phyloP scores from a whole-genome alignment of 805 yeast genomes.

The Sungouiozyma intestinalis region DNA sequence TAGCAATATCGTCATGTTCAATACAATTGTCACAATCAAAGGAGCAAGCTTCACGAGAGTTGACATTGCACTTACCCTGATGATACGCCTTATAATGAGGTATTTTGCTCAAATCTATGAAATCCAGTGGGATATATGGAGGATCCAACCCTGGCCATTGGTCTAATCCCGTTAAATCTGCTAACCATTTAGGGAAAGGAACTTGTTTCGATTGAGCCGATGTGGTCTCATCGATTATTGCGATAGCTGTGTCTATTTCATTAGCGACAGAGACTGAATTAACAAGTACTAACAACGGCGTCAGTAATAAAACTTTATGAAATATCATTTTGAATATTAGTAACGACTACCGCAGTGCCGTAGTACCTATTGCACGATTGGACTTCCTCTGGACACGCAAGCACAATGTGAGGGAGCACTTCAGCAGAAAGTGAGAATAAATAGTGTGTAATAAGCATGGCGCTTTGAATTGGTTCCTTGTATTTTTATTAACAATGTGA shows the following conservation, averaged over 20 bases:
- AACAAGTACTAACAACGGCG: background rate
- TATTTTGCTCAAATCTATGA: slow-evolving; percentile 45
- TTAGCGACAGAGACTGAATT: background rate
- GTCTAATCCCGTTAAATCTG: slow-evolving; percentile 57
- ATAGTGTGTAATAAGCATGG: too few species aligned
- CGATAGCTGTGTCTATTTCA: background rate
- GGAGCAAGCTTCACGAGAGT: slow-evolving; percentile 50
- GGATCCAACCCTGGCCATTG: slow-evolving; percentile 85
- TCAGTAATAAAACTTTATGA: background rate
- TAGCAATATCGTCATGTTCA: slow-evolving; percentile 60
- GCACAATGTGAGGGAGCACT: too few species aligned
- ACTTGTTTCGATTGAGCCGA: slow-evolving; percentile 14
- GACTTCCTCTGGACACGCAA: too few species aligned
- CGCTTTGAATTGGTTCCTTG: background rate
- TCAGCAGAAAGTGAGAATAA: background rate
- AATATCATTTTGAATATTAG: background rate
- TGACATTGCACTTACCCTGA: slow-evolving; percentile 50
- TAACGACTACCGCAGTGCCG: too few species aligned
- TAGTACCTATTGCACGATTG: too few species aligned
- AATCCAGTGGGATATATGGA: slow-evolving; percentile 75
- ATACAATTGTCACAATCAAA: slow-evolving; percentile 81
- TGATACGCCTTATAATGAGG: slow-evolving; percentile 40
- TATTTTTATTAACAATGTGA: background rate
- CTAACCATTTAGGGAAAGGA: slow-evolving; percentile 74
- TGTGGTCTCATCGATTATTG: slow-evolving; percentile 6